Evolutionary conservation across 1,139 yeast genomes (phyloP).

Genomic region (Blastobotrys arbuscula): DNA sequence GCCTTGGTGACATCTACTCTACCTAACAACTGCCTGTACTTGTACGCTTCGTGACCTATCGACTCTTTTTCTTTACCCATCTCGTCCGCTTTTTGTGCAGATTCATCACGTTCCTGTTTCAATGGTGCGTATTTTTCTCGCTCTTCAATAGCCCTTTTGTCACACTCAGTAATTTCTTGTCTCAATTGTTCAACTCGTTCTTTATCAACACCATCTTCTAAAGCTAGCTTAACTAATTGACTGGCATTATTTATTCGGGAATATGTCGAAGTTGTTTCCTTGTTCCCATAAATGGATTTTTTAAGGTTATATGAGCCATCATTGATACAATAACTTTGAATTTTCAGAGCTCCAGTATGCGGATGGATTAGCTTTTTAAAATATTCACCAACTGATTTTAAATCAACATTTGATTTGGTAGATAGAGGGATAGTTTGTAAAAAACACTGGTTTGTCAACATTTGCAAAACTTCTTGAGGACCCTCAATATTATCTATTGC

Average conservation of each 20-base stretch:
- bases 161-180: background rate
- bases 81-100: background rate
- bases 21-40: too few relatives aligned
- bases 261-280: conserved; percentile 2
- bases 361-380: conserved; percentile 3
- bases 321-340: conserved; percentile 15
- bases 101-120: background rate
- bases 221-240: background rate
- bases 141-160: background rate
- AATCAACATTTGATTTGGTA: conserved; percentile 18
- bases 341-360: conserved; percentile 12
- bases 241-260: background rate
- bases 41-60: background rate
- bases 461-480: conserved; percentile 65
- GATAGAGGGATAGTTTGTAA: conserved; percentile 65
- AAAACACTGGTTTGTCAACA: conserved; percentile 58
- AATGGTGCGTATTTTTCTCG: background rate
- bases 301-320: conserved; percentile 8
- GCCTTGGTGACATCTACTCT: too few relatives aligned
- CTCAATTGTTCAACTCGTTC: background rate
- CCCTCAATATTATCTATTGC: conserved; percentile 68
- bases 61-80: background rate
- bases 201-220: background rate
- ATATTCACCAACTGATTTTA: background rate
- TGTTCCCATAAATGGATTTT: conserved; percentile 23